These are phyloP conservation scores for Penicillium dipodomyicola DNA, from an alignment of 495 filamentous ascomycete species.

Conservation along the genomic window DNA sequence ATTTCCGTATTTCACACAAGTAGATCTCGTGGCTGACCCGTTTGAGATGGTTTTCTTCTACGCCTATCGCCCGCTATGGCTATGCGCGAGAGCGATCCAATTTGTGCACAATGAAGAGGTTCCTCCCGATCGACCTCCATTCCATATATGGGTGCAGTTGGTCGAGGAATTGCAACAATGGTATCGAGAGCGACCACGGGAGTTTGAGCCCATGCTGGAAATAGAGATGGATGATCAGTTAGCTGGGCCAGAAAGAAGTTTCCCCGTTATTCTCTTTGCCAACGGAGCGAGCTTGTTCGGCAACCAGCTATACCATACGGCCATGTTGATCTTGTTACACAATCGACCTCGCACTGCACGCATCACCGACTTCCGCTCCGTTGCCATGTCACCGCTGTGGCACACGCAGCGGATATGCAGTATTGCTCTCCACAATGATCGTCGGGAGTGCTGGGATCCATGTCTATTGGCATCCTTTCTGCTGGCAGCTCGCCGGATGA, in stretches of 20 bases:
- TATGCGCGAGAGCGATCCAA: slow-evolving; percentile 28
- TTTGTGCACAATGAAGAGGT: slow-evolving; percentile 26
- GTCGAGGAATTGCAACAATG: slow-evolving; percentile 33
- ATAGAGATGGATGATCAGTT: slow-evolving; percentile 18
- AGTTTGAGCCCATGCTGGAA: slow-evolving; percentile 37
- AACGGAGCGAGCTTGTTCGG: slow-evolving; percentile 40
- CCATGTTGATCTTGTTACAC: slow-evolving; percentile 40
- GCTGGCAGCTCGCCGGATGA: slow-evolving; percentile 37
- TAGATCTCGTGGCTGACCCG: slow-evolving; percentile 15
- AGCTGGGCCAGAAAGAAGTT: slow-evolving; percentile 22
- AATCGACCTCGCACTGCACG: slow-evolving; percentile 37
- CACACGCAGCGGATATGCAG: slow-evolving; percentile 39
- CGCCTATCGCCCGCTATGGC: slow-evolving; percentile 30
- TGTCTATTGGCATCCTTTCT: slow-evolving; percentile 37
- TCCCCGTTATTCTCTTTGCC: slow-evolving; percentile 41
- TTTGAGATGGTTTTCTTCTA: slow-evolving; percentile 27
- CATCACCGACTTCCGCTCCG: slow-evolving; percentile 17
- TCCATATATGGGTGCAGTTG: slow-evolving; percentile 27
- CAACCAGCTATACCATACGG: slow-evolving; percentile 45
- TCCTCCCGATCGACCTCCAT: slow-evolving; percentile 11
- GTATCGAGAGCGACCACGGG: slow-evolving; percentile 35
- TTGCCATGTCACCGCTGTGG: slow-evolving; percentile 35
- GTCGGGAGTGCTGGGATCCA: slow-evolving; percentile 37
- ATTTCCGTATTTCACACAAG: slow-evolving; percentile 17
- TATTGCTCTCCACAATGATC: slow-evolving; percentile 40